phyloP scores from a whole-genome alignment of 2,329 filamentous ascomycete species.

The Ceratocystis smalleyi region DNA sequence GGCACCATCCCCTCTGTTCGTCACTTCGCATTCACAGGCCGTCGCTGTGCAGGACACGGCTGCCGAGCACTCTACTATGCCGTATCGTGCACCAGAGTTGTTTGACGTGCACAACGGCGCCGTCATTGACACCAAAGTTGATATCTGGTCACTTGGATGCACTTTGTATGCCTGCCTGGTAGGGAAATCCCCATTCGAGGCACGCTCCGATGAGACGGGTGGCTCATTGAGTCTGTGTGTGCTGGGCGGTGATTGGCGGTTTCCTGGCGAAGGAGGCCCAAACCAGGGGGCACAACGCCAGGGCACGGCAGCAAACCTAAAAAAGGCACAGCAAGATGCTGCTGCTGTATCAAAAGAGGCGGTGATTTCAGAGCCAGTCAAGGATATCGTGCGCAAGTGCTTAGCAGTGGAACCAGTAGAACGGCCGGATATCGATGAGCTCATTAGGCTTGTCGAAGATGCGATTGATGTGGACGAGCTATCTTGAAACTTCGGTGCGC shows the following conservation, averaged over 20 bases:
- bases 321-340: not conserved
- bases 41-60: constrained; percentile 87
- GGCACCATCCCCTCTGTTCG: constrained; percentile 69
- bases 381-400: constrained; percentile 76
- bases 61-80: constrained; percentile 95
- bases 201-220: constrained; percentile 87
- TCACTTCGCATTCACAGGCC: constrained; percentile 78
- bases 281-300: constrained; percentile 38
- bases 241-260: constrained; percentile 86
- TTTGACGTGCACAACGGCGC: constrained; percentile 94
- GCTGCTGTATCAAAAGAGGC: constrained; percentile 26
- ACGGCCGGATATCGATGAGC: constrained; percentile 69
- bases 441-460: constrained; percentile 63
- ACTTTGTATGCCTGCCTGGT: constrained; percentile 95
- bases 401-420: constrained; percentile 75
- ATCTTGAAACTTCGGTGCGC: not conserved
- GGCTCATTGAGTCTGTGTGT: constrained; percentile 87
- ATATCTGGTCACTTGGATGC: constrained; percentile 95
- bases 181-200: constrained; percentile 93
- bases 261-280: constrained; percentile 68
- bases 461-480: constrained; percentile 54
- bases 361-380: constrained; percentile 62
- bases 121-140: constrained; percentile 86
- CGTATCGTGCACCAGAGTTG: constrained; percentile 90
- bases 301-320: constrained; percentile 21